Evolutionary conservation across 148 eudicot genomes (phyloP).

Genomic region (Diospyros lotus): DNA sequence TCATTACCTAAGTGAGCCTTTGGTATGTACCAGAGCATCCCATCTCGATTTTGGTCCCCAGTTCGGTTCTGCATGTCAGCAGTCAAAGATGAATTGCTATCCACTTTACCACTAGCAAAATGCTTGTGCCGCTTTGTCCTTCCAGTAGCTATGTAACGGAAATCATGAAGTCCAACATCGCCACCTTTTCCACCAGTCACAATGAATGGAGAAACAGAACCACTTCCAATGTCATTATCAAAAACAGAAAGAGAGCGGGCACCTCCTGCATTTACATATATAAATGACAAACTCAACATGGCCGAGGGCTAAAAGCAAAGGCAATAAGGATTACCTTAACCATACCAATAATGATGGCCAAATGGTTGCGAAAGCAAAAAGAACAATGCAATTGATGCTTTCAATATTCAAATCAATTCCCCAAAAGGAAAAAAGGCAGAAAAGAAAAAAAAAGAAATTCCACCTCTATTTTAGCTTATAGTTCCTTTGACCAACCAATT

Average conservation of each 20-base stretch:
- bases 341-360: background rate
- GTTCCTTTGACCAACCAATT: background rate
- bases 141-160: slow-evolving; percentile 99
- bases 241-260: slow-evolving; percentile 85
- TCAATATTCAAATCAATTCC: background rate
- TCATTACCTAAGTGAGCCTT: slow-evolving; percentile 90
- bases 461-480: background rate
- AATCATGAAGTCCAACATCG: slow-evolving; percentile 97
- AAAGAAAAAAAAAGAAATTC: background rate
- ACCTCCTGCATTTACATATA: slow-evolving; percentile 53
- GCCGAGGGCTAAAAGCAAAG: slow-evolving; percentile 7
- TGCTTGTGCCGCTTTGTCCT: slow-evolving; percentile 71
- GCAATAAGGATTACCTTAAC: background rate
- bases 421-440: background rate
- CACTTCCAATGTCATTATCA: slow-evolving; percentile 91
- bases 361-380: background rate
- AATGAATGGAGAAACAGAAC: slow-evolving; percentile 90
- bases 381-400: background rate
- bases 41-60: slow-evolving; percentile 88
- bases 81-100: slow-evolving; percentile 40
- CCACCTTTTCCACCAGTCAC: slow-evolving; percentile 96
- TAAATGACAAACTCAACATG: background rate
- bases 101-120: slow-evolving; percentile 44
- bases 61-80: slow-evolving; percentile 46
- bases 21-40: slow-evolving; percentile 99